Evolutionary conservation across 1,139 yeast genomes (phyloP), one percentile per base, ranked within the genome.

Genomic region (Magnusiomyces ingens): DNA sequence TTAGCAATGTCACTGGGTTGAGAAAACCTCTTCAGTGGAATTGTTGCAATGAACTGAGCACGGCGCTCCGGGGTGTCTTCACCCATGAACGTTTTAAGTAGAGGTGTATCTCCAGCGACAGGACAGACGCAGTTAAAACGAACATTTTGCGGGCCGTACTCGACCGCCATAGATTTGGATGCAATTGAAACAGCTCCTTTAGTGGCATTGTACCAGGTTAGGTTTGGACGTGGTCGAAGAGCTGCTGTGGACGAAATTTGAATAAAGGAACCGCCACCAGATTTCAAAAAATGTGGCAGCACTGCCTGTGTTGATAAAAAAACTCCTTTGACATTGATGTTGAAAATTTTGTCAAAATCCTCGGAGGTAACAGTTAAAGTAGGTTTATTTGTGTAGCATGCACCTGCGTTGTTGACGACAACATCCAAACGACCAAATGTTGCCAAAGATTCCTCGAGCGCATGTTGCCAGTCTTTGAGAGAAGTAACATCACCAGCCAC

Each of bases 371-470:
- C 57, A 12, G 53, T 61, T 40, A 58, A 50, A 6, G 62, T 49
- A 26, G 64, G 62, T 41, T 56, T 55, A 46, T 58, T 57, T 15
- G 55, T 58, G 47, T 58, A 58, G 36, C 65, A 62, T 57, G 66
- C 60, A 4, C 70, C 71, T 5, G 69, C 70, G 46, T 67, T 67
- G 57, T 67, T 64, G 47, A 67, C 57, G 26, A 67, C 65, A 21
- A 66, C 58, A 48, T 67, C 68, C 21, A 67, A 52, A 5, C 58
- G 56, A 29, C 69, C 70, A 41, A 64, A 57, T 41, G 55, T 56
- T 29, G 56, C 55, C 10, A 63, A 59, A 8, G 68, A 60, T n/a
- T 50, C 54, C 1, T 57, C 56, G 11, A 67, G 58, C 1, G 64
- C 58, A 4, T 50, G 26, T 49, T 59, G 36, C 55, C 67, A 60